Evolutionary conservation across 2,329 filamentous ascomycete species (phyloP).

Genomic region (Fusarium circinatum): DNA sequence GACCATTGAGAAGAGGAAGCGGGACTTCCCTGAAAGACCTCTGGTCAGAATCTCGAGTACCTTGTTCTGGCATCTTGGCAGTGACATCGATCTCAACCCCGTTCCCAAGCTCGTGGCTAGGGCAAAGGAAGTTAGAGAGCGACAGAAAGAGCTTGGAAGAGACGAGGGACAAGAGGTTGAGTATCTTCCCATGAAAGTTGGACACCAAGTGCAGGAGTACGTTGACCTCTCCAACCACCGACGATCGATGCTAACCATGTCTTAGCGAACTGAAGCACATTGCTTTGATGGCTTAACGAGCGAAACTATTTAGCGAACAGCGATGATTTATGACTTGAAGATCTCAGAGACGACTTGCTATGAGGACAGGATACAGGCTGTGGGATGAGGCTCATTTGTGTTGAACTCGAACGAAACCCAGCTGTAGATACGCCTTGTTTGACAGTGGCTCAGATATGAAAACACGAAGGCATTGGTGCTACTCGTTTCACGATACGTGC

Average conservation of each 20-base stretch:
- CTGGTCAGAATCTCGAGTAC: slow-evolving; percentile 68
- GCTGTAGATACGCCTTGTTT: not conserved
- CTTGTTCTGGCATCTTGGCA: slow-evolving; percentile 69
- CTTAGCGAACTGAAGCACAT: slow-evolving; percentile 63
- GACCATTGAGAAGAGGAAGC: slow-evolving; percentile 56
- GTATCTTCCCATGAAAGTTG: slow-evolving; percentile 67
- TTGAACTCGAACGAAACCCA: not conserved
- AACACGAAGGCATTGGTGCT: not conserved
- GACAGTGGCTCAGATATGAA: not conserved
- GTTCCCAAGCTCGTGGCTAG: slow-evolving; percentile 59
- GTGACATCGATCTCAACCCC: slow-evolving; percentile 65
- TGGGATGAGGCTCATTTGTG: not conserved
- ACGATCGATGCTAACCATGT: slow-evolving; percentile 9
- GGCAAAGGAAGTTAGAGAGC: slow-evolving; percentile 56
- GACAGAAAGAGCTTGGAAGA: slow-evolving; percentile 59
- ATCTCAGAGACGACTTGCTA: not conserved
- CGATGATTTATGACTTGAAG: slow-evolving; percentile 7
- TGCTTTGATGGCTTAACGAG: slow-evolving; percentile 58
- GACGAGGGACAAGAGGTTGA: slow-evolving; percentile 63
- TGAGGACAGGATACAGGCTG: not conserved
- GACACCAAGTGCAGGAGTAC: slow-evolving; percentile 66
- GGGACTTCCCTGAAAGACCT: slow-evolving; percentile 58
- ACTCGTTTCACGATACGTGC: not conserved
- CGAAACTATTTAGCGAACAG: not conserved
- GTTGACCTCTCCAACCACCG: slow-evolving; percentile 38